Conservation (phyloP, 2,329 filamentous ascomycete genomes). For the Scedosporium dehoogii region DNA sequence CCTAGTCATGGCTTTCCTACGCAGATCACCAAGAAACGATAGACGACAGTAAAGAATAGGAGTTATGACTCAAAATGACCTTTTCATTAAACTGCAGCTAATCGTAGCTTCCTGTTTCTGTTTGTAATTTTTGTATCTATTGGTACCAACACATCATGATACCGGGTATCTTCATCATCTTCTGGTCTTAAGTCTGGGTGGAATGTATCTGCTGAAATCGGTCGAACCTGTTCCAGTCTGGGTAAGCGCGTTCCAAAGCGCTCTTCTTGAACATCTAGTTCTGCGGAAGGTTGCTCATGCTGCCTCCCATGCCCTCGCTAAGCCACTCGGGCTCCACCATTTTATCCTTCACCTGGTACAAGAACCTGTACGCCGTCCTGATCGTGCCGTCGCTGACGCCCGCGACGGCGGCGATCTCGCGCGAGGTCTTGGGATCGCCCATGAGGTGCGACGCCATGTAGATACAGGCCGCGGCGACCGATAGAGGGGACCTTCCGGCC, state of each 20-base stretch:
- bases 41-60: too few relatives aligned
- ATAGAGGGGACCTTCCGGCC: slow-evolving; percentile 86
- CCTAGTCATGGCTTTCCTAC: too few relatives aligned
- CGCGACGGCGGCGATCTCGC: slow-evolving; percentile 74
- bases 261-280: slow-evolving; percentile 1
- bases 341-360: slow-evolving; percentile 64
- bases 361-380: slow-evolving; percentile 84
- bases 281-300: slow-evolving; percentile 59
- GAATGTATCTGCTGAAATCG: too few relatives aligned
- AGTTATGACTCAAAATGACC: neutral
- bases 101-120: neutral
- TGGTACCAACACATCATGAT: neutral
- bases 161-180: neutral
- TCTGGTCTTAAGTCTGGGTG: neutral
- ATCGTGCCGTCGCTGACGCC: slow-evolving; percentile 96
- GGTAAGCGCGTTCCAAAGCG: neutral
- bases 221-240: too few relatives aligned
- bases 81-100: neutral
- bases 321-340: slow-evolving; percentile 71
- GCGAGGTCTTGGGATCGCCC: slow-evolving; percentile 67
- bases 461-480: slow-evolving; percentile 89
- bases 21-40: too few relatives aligned
- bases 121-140: neutral
- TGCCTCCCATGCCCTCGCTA: slow-evolving; percentile 53
- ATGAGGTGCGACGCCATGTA: slow-evolving; percentile 90